Percentiles rank a stretch among this genome's conserved stretches.
phyloP scores from a whole-genome alignment of 2,329 filamentous ascomycete species.

The Fonsecaea pedrosoi region DNA sequence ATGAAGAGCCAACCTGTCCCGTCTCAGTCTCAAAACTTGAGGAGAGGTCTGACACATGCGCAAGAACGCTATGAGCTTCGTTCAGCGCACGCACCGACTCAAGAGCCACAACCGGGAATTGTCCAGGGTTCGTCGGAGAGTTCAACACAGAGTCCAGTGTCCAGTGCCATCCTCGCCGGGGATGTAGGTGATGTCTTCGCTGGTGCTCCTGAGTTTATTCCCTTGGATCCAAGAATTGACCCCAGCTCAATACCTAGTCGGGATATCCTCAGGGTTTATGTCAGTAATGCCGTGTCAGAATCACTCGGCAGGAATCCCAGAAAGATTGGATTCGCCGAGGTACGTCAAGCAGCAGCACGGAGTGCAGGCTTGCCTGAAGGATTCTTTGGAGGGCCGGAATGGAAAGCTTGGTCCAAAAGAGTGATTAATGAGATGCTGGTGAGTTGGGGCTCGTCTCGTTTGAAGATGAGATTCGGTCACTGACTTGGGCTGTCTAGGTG shows the following conservation, averaged over 20 bases:
- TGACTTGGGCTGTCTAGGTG: not conserved
- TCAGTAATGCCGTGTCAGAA: not conserved
- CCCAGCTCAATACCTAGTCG: not conserved
- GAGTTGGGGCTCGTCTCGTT: not conserved
- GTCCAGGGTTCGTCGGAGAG: not conserved
- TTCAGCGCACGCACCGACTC: not conserved
- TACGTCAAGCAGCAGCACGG: slow-evolving; percentile 1
- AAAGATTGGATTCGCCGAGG: not conserved
- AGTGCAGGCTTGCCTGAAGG: not conserved
- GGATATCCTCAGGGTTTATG: not conserved
- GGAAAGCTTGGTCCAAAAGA: not conserved
- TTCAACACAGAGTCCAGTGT: not conserved
- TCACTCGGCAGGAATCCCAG: not conserved
- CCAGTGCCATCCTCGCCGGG: not conserved
- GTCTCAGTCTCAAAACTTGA: not conserved
- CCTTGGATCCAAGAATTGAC: not conserved
- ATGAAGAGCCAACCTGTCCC: not conserved
- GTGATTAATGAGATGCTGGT: not conserved
- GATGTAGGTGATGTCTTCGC: not conserved
- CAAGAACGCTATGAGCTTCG: not conserved
- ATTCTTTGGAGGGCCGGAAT: not conserved
- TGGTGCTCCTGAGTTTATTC: not conserved
- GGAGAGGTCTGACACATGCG: not conserved
- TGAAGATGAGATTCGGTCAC: not conserved
- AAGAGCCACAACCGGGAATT: not conserved